Percentiles rank a stretch among this genome's conserved stretches.
These are phyloP conservation scores for Nigrospora osmanthi DNA, from an alignment of 2,329 filamentous ascomycete genomes.

Conservation along the genomic window DNA sequence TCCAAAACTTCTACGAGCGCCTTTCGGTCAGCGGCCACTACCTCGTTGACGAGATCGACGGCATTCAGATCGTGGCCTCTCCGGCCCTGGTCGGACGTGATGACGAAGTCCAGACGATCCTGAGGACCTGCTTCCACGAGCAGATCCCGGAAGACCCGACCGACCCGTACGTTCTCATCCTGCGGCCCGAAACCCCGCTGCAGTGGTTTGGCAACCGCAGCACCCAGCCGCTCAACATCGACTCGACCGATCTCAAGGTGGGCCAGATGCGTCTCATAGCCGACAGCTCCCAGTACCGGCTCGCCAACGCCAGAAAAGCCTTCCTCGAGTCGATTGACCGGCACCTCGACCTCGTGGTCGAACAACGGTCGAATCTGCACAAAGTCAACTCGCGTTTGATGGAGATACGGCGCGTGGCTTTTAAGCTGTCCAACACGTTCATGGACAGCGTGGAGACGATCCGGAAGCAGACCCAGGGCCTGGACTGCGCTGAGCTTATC, in stretches of 20 bases:
- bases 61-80: constrained; percentile 78
- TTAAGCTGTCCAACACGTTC: constrained; percentile 94
- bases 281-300: constrained; percentile 70
- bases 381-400: constrained; percentile 87
- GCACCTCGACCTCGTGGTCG: constrained; percentile 81
- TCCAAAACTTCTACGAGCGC: constrained; percentile 73
- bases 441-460: constrained; percentile 98
- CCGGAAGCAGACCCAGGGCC: constrained; percentile 70
- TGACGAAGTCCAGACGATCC: constrained; percentile 76
- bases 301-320: constrained; percentile 69
- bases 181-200: constrained; percentile 72
- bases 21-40: constrained; percentile 81
- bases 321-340: constrained; percentile 75
- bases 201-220: constrained; percentile 77
- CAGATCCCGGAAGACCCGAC: constrained; percentile 60
- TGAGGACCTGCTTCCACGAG: constrained; percentile 59
- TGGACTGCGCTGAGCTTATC: constrained; percentile 90
- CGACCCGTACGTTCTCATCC: constrained; percentile 77
- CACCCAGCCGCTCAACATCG: constrained; percentile 63
- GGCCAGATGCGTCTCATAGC: constrained; percentile 85
- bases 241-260: constrained; percentile 75
- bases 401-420: constrained; percentile 91
- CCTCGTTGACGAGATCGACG: constrained; percentile 72
- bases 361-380: constrained; percentile 86
- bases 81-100: constrained; percentile 67